Conservation (phyloP, 2,329 filamentous ascomycete species). For the Fusarium verrucosum region DNA sequence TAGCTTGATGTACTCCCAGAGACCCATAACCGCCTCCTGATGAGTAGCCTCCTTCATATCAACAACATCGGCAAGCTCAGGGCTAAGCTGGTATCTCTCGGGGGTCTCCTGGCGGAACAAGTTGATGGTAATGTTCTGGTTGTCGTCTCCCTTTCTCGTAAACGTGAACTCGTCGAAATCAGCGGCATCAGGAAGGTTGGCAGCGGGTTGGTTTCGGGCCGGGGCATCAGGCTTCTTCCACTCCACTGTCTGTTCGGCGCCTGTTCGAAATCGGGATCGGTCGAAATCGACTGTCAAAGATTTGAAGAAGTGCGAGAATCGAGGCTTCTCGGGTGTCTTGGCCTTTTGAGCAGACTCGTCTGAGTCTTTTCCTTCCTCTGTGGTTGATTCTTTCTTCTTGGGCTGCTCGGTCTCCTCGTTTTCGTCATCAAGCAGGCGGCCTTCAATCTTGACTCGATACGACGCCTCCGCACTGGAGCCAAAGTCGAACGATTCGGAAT, state of each 20-base stretch:
- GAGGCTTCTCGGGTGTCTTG: constrained; percentile 56
- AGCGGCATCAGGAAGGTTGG: constrained; percentile 63
- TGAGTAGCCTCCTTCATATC: constrained; percentile 89
- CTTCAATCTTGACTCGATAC: constrained; percentile 93
- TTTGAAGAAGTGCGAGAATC: constrained; percentile 84
- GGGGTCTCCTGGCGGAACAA: constrained; percentile 84
- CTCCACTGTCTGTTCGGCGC: constrained; percentile 70
- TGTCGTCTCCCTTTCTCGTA: constrained; percentile 90
- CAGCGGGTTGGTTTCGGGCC: constrained; percentile 57
- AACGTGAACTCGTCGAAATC: constrained; percentile 94
- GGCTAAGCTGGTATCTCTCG: constrained; percentile 83
- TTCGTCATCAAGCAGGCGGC: constrained; percentile 78
- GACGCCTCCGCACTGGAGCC: constrained; percentile 78
- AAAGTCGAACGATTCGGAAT: constrained; percentile 83
- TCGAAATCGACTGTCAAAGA: constrained; percentile 80
- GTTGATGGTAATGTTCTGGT: constrained; percentile 89
- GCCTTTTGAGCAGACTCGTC: constrained; percentile 48
- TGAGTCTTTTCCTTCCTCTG: constrained; percentile 44
- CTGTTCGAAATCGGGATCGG: constrained; percentile 65
- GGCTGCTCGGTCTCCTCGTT: constrained; percentile 64
- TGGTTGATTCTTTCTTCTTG: constrained; percentile 53
- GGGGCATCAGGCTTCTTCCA: constrained; percentile 84
- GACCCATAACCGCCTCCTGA: constrained; percentile 85
- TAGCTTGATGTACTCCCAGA: constrained; percentile 94
- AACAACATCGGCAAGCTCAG: constrained; percentile 81